Base-by-base conservation (phyloP, 805 yeast species). In the Clavispora carvajalis region DNA sequence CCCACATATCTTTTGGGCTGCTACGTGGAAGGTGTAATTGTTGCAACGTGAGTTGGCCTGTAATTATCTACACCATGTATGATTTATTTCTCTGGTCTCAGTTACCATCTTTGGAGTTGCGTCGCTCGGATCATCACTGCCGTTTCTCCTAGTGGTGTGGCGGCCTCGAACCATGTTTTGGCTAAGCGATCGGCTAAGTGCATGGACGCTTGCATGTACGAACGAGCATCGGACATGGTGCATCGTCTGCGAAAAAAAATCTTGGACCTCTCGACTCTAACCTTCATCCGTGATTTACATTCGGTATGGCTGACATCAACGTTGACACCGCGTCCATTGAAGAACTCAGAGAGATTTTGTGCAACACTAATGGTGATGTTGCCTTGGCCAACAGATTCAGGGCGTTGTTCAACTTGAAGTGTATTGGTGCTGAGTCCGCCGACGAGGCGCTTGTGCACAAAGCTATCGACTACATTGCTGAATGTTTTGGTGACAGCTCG, bases 321-420 rank as follows among this genome's bases (percentile, higher is more conserved):
- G 59, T 68, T 34, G 75, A 69, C 51, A 52, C 52, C 26, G 73
- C 73, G 30, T 45, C 60, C 33, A 60, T 85, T 48, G 91, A 83
- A 52, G 77, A 79, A 54, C 70, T 85, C 45, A 77, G 93, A 64
- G 93, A 85, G 52, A 73, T 84, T 41, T 67, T 85, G 41, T 59
- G 77, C 40, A 82, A 83, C 71, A 74, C 71, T 48, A 53, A 71
- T 4, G 95, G 96, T 3, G 69, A 79, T 12, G 79, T 77, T 16
- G 82, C 83, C 42, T 74, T 93, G 24, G 93, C 96, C 4, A 80
- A 76, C 62, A 76, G 99, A 55, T 93, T 93, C 67, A 77, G 99
- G 62, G 98, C 99, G 6, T 73, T 93, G 25, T 93, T 93, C 74
- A 88, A 84, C 65, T 71, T 93, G 54, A 93, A 93, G 65, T 78